Percentiles rank a stretch among this genome's conserved stretches.
Evolutionary conservation across 1,139 yeast genomes (phyloP).

Genomic region (Groenewaldozyma sp.): DNA sequence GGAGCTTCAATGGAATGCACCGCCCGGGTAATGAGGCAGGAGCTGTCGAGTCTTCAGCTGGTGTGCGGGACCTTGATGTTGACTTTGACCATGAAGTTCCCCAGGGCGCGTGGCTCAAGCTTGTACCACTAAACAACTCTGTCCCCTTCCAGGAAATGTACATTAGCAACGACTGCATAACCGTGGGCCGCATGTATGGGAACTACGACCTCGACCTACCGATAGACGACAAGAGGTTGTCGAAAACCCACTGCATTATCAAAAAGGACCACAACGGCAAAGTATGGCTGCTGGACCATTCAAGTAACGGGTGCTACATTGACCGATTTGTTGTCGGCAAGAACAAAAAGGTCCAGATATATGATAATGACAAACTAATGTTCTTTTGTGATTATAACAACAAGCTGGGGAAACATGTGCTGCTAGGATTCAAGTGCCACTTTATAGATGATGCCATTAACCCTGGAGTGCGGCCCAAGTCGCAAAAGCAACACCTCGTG

Average conservation of each 20-base stretch:
- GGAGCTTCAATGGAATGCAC: background rate
- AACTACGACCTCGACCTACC: slow-evolving; percentile 37
- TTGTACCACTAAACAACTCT: slow-evolving; percentile 37
- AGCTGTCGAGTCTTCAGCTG: slow-evolving; percentile 2
- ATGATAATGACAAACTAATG: background rate
- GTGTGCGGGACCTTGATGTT: slow-evolving; percentile 20
- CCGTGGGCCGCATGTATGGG: slow-evolving; percentile 26
- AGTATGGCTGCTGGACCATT: slow-evolving; percentile 73
- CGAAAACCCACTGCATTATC: slow-evolving; percentile 74
- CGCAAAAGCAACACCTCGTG: background rate
- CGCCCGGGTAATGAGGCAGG: background rate
- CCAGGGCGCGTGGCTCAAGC: slow-evolving; percentile 41
- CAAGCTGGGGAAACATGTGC: background rate
- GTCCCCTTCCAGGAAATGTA: slow-evolving; percentile 40
- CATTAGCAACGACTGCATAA: slow-evolving; percentile 28
- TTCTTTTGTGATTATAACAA: background rate
- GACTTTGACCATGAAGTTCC: slow-evolving; percentile 25
- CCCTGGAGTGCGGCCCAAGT: background rate
- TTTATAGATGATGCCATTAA: background rate
- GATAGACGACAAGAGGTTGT: slow-evolving; percentile 65
- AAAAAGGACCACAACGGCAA: slow-evolving; percentile 32
- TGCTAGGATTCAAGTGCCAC: background rate
- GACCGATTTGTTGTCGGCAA: slow-evolving; percentile 53
- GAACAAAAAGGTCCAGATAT: slow-evolving; percentile 42
- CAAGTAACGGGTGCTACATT: slow-evolving; percentile 71